phyloP scores from a whole-genome alignment of 2,329 filamentous ascomycete species.

The Drechslerella coelobrocha region DNA sequence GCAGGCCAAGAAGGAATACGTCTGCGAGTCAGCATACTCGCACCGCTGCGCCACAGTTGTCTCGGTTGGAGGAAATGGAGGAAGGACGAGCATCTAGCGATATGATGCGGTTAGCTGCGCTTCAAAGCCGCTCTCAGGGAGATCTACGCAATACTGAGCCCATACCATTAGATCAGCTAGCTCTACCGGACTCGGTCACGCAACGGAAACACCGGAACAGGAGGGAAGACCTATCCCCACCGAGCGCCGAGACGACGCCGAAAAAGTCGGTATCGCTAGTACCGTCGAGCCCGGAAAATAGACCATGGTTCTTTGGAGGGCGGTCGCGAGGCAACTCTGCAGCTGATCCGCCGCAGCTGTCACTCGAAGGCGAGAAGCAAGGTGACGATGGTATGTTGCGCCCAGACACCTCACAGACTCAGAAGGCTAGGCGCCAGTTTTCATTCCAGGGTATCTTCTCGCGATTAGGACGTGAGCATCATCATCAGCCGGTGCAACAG shows the following conservation, averaged over 20 bases:
- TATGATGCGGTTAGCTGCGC: slow-evolving; percentile 45
- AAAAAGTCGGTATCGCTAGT: slow-evolving; percentile 42
- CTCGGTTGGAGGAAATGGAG: slow-evolving; percentile 48
- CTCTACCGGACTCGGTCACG: slow-evolving; percentile 43
- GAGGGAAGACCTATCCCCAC: neutral
- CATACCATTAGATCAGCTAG: slow-evolving; percentile 55
- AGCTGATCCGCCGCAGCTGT: slow-evolving; percentile 56
- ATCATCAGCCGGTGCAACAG: slow-evolving; percentile 56
- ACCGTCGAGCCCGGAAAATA: slow-evolving; percentile 56
- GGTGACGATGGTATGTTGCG: slow-evolving; percentile 48
- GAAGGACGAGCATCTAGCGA: slow-evolving; percentile 43
- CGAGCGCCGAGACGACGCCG: slow-evolving; percentile 23
- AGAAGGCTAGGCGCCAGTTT: slow-evolving; percentile 76
- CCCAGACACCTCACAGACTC: slow-evolving; percentile 56
- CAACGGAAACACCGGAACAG: slow-evolving; percentile 10
- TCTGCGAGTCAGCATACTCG: slow-evolving; percentile 59
- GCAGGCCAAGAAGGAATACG: slow-evolving; percentile 62
- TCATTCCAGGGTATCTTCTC: slow-evolving; percentile 88
- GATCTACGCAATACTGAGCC: slow-evolving; percentile 57
- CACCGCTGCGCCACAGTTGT: slow-evolving; percentile 32
- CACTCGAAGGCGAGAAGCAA: slow-evolving; percentile 51
- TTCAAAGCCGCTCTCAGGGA: slow-evolving; percentile 50
- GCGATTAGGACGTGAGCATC: slow-evolving; percentile 60
- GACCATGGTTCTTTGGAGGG: slow-evolving; percentile 56
- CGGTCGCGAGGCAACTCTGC: slow-evolving; percentile 43